phyloP scores from a whole-genome alignment of 129 eudicot genomes.

The Rutidosis leptorrhynchoides region DNA sequence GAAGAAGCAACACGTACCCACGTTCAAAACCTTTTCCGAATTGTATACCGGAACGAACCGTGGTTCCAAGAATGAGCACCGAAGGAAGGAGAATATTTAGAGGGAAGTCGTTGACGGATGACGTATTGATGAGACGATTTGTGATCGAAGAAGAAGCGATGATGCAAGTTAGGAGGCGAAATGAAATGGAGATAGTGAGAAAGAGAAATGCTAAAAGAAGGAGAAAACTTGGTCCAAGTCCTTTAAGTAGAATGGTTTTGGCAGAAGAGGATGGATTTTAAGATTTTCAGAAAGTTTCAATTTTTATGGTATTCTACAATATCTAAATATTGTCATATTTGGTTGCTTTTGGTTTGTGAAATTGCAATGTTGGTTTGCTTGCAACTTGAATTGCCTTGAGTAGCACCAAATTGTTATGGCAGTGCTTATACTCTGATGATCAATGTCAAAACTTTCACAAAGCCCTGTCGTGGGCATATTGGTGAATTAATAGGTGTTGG shows the following conservation, averaged over 20 bases:
- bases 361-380: conserved; percentile 23
- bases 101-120: conserved; percentile 85
- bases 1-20: conserved; percentile 87
- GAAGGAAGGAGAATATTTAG: conserved; percentile 75
- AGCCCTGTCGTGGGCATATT: too few relatives aligned
- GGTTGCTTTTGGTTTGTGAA: conserved; percentile 27
- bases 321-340: conserved; percentile 11
- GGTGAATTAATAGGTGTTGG: too few relatives aligned
- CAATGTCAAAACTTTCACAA: too few relatives aligned
- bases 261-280: conserved; percentile 46
- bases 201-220: conserved; percentile 74
- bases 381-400: conserved; percentile 20
- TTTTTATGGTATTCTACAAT: too few relatives aligned
- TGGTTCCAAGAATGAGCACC: conserved; percentile 56
- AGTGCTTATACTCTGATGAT: not conserved
- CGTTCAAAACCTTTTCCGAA: conserved; percentile 55
- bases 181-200: conserved; percentile 87
- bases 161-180: conserved; percentile 87
- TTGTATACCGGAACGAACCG: conserved; percentile 39
- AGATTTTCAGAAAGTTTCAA: conserved; percentile 3
- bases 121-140: conserved; percentile 89
- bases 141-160: conserved; percentile 90
- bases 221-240: conserved; percentile 92
- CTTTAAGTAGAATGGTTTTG: conserved; percentile 82
- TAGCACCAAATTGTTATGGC: not conserved